A percentile compares a stretch with the other conserved stretches of the same genome.
Evolutionary conservation across 1,139 yeast genomes (phyloP).

Genomic region (Pichia inconspicua): DNA sequence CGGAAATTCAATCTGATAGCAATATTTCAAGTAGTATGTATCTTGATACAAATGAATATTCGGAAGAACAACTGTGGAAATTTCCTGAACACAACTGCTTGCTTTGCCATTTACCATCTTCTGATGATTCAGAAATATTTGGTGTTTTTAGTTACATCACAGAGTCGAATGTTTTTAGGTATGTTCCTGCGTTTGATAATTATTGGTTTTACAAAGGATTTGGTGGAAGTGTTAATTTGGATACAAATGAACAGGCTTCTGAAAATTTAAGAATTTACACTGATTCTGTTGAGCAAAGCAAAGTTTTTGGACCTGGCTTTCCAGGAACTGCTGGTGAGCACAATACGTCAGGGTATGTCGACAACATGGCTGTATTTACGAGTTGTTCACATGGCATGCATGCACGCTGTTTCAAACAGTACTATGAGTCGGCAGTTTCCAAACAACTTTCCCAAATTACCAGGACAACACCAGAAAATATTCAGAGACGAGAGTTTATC

Average conservation of each 20-base stretch:
- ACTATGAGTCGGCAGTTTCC: conserved; percentile 43
- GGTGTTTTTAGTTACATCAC: conserved; percentile 63
- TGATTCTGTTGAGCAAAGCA: conserved; percentile 30
- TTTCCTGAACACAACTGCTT: conserved; percentile 81
- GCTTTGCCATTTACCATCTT: conserved; percentile 77
- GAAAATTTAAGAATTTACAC: conserved; percentile 26
- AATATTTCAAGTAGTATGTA: not conserved
- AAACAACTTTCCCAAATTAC: conserved; percentile 64
- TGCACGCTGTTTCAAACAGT: conserved; percentile 63
- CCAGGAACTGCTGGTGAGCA: conserved; percentile 24
- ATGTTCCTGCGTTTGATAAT: conserved; percentile 53
- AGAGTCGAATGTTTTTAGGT: conserved; percentile 53
- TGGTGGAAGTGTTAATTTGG: conserved; percentile 46
- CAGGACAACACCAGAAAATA: conserved; percentile 71
- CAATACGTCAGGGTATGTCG: conserved; percentile 30
- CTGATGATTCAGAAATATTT: conserved; percentile 55
- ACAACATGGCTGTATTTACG: conserved; percentile 50
- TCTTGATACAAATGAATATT: conserved; percentile 17
- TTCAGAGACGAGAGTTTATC: conserved; percentile 61
- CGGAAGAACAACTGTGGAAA: conserved; percentile 38
- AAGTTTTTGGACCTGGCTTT: conserved; percentile 68
- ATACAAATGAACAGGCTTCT: conserved; percentile 23
- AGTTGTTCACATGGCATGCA: conserved; percentile 97
- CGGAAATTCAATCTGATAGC: not conserved
- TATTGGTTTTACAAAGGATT: conserved; percentile 65